Evolutionary conservation across 1,139 yeast genomes (phyloP).

Genomic region (Candida dubliniensis): DNA sequence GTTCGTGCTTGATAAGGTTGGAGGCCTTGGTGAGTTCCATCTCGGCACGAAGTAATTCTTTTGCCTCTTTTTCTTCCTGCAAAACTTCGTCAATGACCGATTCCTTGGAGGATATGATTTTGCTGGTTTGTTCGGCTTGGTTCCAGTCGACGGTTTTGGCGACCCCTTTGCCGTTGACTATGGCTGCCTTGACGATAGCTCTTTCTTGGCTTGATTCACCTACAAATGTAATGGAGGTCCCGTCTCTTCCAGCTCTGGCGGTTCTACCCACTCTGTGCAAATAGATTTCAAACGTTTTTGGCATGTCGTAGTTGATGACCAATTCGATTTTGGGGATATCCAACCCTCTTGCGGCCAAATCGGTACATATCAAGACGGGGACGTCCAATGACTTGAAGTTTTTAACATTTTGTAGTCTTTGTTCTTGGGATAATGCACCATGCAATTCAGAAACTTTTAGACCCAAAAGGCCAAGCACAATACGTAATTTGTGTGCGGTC

Average conservation of each 20-base stretch:
- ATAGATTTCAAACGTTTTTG: constrained; percentile 84
- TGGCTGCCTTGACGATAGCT: constrained; percentile 82
- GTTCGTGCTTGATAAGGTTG: constrained; percentile 74
- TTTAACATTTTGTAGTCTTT: constrained; percentile 80
- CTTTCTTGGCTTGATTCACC: constrained; percentile 88
- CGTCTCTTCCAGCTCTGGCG: constrained; percentile 98
- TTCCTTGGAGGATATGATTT: constrained; percentile 57
- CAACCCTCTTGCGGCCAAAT: constrained; percentile 97
- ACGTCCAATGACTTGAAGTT: constrained; percentile 79
- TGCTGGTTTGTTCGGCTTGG: constrained; percentile 68
- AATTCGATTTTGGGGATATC: constrained; percentile 97
- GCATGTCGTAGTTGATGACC: constrained; percentile 94
- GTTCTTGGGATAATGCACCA: constrained; percentile 94
- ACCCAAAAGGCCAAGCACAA: constrained; percentile 83
- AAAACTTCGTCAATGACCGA: constrained; percentile 71
- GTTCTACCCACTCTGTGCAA: constrained; percentile 99
- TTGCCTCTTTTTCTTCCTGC: constrained; percentile 85
- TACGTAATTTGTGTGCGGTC: constrained; percentile 81
- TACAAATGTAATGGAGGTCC: constrained; percentile 88
- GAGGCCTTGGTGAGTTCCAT: constrained; percentile 86
- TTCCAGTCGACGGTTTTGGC: constrained; percentile 89
- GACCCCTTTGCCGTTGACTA: constrained; percentile 62
- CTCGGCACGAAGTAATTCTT: constrained; percentile 84
- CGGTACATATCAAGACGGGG: constrained; percentile 91
- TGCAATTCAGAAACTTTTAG: constrained; percentile 89